phyloP scores from a whole-genome alignment of 1,284 basidiomycete genomes.

The Irpex sp. region DNA sequence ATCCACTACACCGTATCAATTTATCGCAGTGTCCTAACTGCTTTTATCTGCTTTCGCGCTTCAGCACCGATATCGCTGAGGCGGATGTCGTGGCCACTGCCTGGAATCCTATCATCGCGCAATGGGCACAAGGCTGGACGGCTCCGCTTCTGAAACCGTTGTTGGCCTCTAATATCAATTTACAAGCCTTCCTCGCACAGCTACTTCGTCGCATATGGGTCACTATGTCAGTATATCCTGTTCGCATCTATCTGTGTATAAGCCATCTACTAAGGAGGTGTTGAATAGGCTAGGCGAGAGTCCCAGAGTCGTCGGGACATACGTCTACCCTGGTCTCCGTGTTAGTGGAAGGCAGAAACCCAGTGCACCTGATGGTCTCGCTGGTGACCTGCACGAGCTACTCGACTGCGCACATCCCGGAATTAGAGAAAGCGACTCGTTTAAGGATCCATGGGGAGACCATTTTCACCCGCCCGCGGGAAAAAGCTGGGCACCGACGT shows the following conservation, averaged over 20 bases:
- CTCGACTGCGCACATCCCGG: background rate
- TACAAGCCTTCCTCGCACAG: background rate
- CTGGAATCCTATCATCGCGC: background rate
- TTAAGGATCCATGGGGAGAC: background rate
- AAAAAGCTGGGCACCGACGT: background rate
- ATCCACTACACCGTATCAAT: too few relatives aligned
- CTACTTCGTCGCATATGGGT: conserved; percentile 3
- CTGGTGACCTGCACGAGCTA: background rate
- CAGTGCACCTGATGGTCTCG: background rate
- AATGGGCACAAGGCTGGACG: conserved; percentile 3
- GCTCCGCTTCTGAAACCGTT: background rate
- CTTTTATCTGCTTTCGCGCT: background rate
- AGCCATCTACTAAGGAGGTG: background rate
- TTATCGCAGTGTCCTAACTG: background rate
- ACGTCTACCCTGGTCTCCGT: background rate
- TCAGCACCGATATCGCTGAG: background rate
- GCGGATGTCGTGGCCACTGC: background rate
- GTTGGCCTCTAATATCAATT: background rate
- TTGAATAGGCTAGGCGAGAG: conserved; percentile 3
- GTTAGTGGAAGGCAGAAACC: background rate
- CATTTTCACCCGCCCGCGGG: background rate
- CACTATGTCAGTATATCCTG: conserved; percentile 1
- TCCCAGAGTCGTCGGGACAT: conserved; percentile 3
- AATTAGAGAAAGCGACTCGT: background rate
- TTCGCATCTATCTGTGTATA: background rate